Evolutionary conservation across 164 flowering plant species (phyloP), one percentile per base, ranked within the genome.

Genomic region (Aristolochia californica): DNA sequence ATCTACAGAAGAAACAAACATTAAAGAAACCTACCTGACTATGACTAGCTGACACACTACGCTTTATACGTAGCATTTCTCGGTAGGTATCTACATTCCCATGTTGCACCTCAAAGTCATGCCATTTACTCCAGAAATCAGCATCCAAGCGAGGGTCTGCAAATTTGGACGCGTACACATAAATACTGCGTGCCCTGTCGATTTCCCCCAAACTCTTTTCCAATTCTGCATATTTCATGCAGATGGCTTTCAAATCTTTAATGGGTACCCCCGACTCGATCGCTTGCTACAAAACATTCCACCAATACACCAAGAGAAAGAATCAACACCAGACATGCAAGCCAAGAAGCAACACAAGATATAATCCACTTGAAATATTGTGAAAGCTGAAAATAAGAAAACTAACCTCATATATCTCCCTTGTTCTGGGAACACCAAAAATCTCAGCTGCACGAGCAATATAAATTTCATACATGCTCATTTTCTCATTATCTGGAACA

Each of bases 31-130:
- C 7, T 59, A 91, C 98, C 93, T 88, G 97, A 67, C 88, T 83
- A 66, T 78, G 83, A 68, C 91, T 88, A 2, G 97, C 95, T 65
- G 89, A 71, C 22, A 89, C 91, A 73, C 84, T 89, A 21, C 98
- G 70, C 58, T 87, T 87, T 1, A 87, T 80, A 0, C 97, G 88
- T 25, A 93, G 82, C 99, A 89, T 89, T 63, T 93, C 99, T 58
- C 91, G 25, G 76, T 87, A 93, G 48, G 99, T 93, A 57, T 93
- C 99, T 64, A 83, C 95, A 68, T 93, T 93, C 25, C 97, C 97
- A 68, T 93, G 93, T 22, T 78, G 87, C 58, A 93, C 99, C 78
- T 93, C 97, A 73, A 93, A 93, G 9, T 81, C 91, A 67, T 87
- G 83, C 95, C 96, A 89, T 55, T 67, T 74, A 28, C 63, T 82